Evolutionary conservation across 176 grass and related monocot genomes (phyloP).

Genomic region (Oryza rufipogon): DNA sequence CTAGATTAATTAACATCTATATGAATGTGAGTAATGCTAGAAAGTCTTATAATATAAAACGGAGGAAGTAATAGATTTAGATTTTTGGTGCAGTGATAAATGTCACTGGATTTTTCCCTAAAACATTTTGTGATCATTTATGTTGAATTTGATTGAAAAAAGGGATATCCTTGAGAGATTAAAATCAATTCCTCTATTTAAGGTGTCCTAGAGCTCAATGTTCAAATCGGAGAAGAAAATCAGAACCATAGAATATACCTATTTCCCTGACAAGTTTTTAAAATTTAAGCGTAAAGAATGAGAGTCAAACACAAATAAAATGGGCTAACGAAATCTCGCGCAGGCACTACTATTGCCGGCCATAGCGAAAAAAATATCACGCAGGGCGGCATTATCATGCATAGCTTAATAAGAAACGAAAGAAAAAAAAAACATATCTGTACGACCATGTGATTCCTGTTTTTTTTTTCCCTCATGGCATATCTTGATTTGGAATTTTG

Average conservation of each 20-base stretch:
- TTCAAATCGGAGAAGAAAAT: background rate
- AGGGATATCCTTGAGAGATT: too few relatives aligned
- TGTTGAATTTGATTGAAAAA: too few relatives aligned
- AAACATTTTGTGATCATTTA: too few relatives aligned
- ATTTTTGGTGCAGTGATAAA: too few relatives aligned
- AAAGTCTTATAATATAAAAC: too few relatives aligned
- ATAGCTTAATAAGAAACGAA: background rate
- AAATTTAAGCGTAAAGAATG: background rate
- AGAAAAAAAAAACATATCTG: too few relatives aligned
- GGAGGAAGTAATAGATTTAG: too few relatives aligned
- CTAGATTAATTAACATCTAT: too few relatives aligned
- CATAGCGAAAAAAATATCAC: background rate
- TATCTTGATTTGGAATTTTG: background rate
- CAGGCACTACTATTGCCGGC: too few relatives aligned
- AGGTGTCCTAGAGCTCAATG: constrained; percentile 6
- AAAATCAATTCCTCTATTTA: too few relatives aligned
- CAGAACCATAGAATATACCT: background rate
- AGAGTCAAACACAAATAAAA: background rate
- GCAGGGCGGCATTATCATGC: background rate
- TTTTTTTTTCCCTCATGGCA: background rate
- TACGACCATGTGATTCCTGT: background rate
- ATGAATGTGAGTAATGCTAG: too few relatives aligned
- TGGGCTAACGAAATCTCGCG: background rate
- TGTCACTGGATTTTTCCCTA: too few relatives aligned
- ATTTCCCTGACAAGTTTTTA: background rate